Conservation (phyloP, 768 basidiomycete species). For the Lactifluus volemus region DNA sequence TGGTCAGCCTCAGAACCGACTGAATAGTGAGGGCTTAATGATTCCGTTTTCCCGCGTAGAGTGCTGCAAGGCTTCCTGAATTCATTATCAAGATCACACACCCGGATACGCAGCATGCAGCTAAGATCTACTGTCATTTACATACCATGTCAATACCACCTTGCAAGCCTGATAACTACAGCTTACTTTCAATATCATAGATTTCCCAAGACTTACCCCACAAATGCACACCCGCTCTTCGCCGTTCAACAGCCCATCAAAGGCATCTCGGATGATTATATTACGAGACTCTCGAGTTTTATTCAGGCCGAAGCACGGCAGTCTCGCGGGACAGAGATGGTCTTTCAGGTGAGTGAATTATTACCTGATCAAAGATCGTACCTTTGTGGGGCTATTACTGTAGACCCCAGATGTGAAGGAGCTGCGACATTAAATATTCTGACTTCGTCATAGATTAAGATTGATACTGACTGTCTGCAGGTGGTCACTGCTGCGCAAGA, state of each 20-base stretch:
- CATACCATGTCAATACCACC: constrained; percentile 53
- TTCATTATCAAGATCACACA: constrained; percentile 68
- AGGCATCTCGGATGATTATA: constrained; percentile 50
- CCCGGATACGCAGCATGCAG: constrained; percentile 46
- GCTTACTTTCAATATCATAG: constrained; percentile 28
- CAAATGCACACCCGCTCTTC: constrained; percentile 58
- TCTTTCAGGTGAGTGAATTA: constrained; percentile 55
- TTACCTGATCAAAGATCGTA: background rate
- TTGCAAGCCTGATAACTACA: background rate
- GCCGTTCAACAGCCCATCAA: constrained; percentile 55
- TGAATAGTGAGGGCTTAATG: constrained; percentile 3
- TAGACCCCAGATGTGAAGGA: background rate
- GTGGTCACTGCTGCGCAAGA: constrained; percentile 62
- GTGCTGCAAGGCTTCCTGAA: constrained; percentile 60
- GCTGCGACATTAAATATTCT: background rate
- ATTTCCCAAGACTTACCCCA: constrained; percentile 79
- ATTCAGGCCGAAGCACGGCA: constrained; percentile 61
- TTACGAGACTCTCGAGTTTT: constrained; percentile 45
- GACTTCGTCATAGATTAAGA: background rate
- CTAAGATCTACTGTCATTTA: constrained; percentile 56
- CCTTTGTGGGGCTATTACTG: background rate
- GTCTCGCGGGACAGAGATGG: constrained; percentile 62
- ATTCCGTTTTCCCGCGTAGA: constrained; percentile 31
- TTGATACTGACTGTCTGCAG: constrained; percentile 27
- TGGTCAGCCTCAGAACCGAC: background rate